Evolutionary conservation across 345 rosid genomes (phyloP), one percentile per base, ranked within the genome.

Genomic region (Dovyalis caffra): DNA sequence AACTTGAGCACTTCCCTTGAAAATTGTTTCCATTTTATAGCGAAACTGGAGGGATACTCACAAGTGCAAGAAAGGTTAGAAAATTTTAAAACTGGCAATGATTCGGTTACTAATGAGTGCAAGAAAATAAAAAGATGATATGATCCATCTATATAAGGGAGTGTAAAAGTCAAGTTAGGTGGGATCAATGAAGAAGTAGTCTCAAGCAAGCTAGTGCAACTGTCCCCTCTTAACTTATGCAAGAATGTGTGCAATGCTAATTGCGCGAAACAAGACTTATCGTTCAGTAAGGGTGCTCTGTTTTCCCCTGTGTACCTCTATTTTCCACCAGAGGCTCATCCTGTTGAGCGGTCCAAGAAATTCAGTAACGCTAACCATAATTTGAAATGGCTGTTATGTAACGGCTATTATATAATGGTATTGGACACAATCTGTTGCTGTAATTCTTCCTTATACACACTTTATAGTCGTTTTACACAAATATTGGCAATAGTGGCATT

Each of bases 101-200:
- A 69, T 69, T 69, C 74, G 15, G 9, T 35, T 2, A 16, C 16
- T 66, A 60, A 35, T 12, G 80, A 71, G 80, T 77, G 75, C 80
- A 77, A 77, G 80, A 56, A 71, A 70, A 21, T 15, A 8, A 23
- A 51, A 64, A 34, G 56, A 15, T 15, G 32, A 60, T 51, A 32
- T 15, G 15, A 56, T 6, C 16, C 14, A 0, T 6, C 16, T 6
- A 0, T 8, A 23, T 40, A n/a, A 37, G 20, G 20, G 43, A 61
- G 64, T 15, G 62, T 67, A 35, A 49, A 37, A n/a, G 15, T 53
- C 14, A 58, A 34, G 14, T 64, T 77, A 71, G 66, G 74, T 76
- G 45, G 26, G 77, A 65, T 20, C 47, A 6, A 25, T 34, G 49
- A 10, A 64, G 33, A 7, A 56, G 9, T 29, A 26, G 68, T 64